phyloP scores from a whole-genome alignment of 805 yeast genomes.

The Suhomyces tanzawaensis region DNA sequence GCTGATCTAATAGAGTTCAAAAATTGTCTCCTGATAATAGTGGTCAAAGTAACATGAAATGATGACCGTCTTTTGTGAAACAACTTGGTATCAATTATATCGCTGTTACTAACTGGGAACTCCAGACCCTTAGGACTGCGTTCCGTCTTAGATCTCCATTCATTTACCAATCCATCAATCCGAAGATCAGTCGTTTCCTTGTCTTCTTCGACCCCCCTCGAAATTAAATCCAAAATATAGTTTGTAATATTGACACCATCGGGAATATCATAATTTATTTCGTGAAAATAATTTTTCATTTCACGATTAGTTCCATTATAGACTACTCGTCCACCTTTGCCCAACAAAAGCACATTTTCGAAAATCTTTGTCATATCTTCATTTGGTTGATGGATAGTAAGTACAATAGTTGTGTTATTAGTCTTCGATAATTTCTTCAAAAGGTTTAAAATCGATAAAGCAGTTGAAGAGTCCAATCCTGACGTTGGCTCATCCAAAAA shows the following conservation, averaged over 20 bases:
- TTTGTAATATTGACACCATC: slow-evolving; percentile 18
- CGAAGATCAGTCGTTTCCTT: slow-evolving; percentile 20
- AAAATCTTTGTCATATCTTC: slow-evolving; percentile 20
- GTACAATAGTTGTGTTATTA: slow-evolving; percentile 21
- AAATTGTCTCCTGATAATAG: slow-evolving; percentile 18
- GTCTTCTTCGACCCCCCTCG: slow-evolving; percentile 36
- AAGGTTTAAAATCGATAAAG: slow-evolving; percentile 18
- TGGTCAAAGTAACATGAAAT: slow-evolving; percentile 9
- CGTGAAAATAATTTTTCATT: slow-evolving; percentile 12
- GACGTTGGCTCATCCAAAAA: slow-evolving; percentile 30
- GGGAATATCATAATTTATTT: slow-evolving; percentile 14
- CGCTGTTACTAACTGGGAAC: not conserved
- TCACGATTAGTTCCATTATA: slow-evolving; percentile 16
- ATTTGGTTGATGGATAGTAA: slow-evolving; percentile 28
- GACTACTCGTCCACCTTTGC: slow-evolving; percentile 23
- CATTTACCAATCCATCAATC: slow-evolving; percentile 22
- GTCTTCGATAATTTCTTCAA: slow-evolving; percentile 16
- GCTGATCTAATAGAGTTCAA: slow-evolving; percentile 19
- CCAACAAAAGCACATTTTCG: slow-evolving; percentile 21
- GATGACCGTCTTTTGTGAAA: slow-evolving; percentile 5
- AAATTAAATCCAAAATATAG: slow-evolving; percentile 36
- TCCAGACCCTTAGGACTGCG: not conserved
- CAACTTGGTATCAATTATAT: not conserved
- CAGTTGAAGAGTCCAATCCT: slow-evolving; percentile 26
- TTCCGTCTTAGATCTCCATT: slow-evolving; percentile 21